Base-by-base conservation (phyloP, 768 basidiomycete species). In the Lactarius tabidus region DNA sequence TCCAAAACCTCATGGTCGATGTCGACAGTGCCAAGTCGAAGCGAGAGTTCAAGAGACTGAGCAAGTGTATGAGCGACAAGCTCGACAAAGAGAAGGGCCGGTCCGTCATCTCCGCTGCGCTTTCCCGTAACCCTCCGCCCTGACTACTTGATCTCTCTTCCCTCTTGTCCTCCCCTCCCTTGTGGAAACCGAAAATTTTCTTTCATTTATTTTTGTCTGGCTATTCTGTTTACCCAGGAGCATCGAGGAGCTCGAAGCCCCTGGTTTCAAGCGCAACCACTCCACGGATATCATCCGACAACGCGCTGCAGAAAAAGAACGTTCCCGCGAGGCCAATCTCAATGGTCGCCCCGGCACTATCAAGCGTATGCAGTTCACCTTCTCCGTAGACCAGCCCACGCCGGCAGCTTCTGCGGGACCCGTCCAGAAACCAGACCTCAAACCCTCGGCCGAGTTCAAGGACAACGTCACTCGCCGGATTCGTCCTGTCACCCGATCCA, bases 21-120 rank as follows among this genome's bases (percentile, higher is more conserved):
- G 83, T 87, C 66, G 93, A 94, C 82, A 92, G 92, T 68, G 91
- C 92, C 51, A 90, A 86, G 77, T 86, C 88, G 18, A 92, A 92
- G 74, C 88, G 92, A 57, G 91, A 93, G 77, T 93, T 94, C 82
- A 90, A 88, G 79, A 92, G 91, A 72, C 85, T 94, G 62, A 90
- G 89, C 71, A 91, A 89, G 77, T 84, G 77, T 74, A 94, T 94
- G 93, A 85, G 92, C 68, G 92, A 94, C 80, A 93, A 91, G 76
- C 81, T 94, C 71, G 92, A 94, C 82, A 92, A 91, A 79, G 92
- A 94, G 79, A 93, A 93, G 78, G 92, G 92, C 73, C 78, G 90
- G 92, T 92, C 58, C 68, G 90, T 84, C 43, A 29, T 35, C 36
- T 62, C 62, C 57, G 56, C 12, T 61, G 39, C 29, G 31, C 43